Base-by-base conservation (phyloP, 2,329 filamentous ascomycete species). In the Metarhizium rileyi region DNA sequence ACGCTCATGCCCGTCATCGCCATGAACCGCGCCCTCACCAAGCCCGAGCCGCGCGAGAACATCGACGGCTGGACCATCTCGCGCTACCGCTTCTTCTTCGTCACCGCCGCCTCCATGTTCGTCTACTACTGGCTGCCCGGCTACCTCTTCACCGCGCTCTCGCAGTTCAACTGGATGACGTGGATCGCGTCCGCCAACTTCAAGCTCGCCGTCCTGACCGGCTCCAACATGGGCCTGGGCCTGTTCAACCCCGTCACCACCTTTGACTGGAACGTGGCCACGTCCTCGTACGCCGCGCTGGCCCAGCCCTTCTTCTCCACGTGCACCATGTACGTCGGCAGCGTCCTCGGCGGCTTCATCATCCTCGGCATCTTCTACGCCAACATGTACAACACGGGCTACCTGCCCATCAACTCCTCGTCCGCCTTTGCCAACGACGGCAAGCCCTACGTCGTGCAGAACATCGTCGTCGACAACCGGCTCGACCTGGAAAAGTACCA, bases 71-170 rank as follows among this genome's bases (percentile, higher is more conserved):
- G 67, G 63, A 61, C 58, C 48, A 62, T 76, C 44, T 69, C 70
- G 2, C 68, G 72, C 1, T 68, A 70, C 53, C 66, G 60, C 36
- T 74, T 75, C 60, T 77, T 78, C 59, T 54, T 69, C 14, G 54
- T 66, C 35, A 58, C 65, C 3, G 72, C 72, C 44, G 57, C 53
- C 1, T 62, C 61, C 53, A 75, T 75, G 69, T 77, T 77, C 46
- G 51, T 74, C 14, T 78, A 72, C 59, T 78, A 74, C 57, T 77
- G 73, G 73, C 69, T 78, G 46, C 75, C 75, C 1, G 68, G 70
- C 49, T 76, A 68, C 54, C 61, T 78, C 35, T 77, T 76, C 56
- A 63, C 61, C 5, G 73, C 71, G 14, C 55, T 79, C 25, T 62
- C 67, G 4, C 60, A 66, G 27, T 79, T 80, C 59, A 75, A 69